A percentile compares a stretch with the other conserved stretches of the same genome.
These are phyloP conservation scores for Termitomyces heimii DNA, from an alignment of 768 basidiomycete genomes.

Conservation along the genomic window DNA sequence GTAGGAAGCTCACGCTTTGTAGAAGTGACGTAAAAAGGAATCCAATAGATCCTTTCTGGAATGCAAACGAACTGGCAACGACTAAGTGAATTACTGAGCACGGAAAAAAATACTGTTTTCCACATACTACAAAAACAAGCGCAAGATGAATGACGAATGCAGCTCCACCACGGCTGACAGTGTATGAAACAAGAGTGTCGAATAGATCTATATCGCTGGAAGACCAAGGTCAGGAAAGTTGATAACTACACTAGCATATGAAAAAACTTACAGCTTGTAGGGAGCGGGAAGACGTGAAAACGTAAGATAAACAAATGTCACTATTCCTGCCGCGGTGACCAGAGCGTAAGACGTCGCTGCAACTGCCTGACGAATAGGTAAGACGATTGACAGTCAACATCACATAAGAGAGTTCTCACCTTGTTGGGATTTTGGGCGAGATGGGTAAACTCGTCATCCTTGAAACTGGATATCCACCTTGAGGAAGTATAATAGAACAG, in stretches of 20 bases:
- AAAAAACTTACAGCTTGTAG: constrained; percentile 6
- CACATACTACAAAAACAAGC: constrained; percentile 11
- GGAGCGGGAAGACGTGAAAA: constrained; percentile 3
- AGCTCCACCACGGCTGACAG: constrained; percentile 8
- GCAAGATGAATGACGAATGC: constrained; percentile 8
- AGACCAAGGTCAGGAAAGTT: not conserved
- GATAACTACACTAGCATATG: not conserved
- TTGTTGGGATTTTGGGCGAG: constrained; percentile 8
- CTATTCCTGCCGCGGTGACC: constrained; percentile 7
- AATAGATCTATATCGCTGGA: constrained; percentile 7
- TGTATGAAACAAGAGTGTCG: constrained; percentile 9
- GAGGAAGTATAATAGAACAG: not conserved
- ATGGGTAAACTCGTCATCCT: constrained; percentile 3
- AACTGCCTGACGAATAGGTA: not conserved
- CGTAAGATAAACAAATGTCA: constrained; percentile 1
- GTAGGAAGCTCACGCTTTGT: constrained; percentile 6
- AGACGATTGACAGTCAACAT: not conserved
- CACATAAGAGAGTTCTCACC: not conserved
- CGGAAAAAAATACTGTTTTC: not conserved
- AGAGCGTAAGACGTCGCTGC: constrained; percentile 4
- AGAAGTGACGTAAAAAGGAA: constrained; percentile 11
- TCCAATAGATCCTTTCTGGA: constrained; percentile 12
- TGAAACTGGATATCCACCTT: constrained; percentile 1
- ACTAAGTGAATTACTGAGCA: not conserved
- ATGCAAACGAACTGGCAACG: constrained; percentile 5